Evolutionary conservation across 805 yeast genomes (phyloP).

Genomic region (Sugiyamaella qingdaonensis): DNA sequence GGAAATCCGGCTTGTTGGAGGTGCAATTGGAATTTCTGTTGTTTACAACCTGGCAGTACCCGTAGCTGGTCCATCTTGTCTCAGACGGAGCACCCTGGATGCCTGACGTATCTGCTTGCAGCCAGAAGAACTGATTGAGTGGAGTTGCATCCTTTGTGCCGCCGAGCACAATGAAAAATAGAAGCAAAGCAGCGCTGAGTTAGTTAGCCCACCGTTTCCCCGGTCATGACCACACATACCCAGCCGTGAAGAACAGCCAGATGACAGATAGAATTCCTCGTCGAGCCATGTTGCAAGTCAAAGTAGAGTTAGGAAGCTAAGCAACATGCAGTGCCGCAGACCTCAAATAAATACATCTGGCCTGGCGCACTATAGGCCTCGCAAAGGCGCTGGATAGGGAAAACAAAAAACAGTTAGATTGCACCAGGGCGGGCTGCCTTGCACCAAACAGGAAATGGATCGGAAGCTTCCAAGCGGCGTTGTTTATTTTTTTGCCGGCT

Average conservation of each 20-base stretch:
- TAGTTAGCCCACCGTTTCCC: background rate
- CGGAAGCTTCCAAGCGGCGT: background rate
- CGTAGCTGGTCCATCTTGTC: constrained; percentile 83
- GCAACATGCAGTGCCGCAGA: background rate
- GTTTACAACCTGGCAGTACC: constrained; percentile 46
- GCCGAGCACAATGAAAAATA: constrained; percentile 61
- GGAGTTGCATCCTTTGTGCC: constrained; percentile 56
- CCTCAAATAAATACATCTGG: background rate
- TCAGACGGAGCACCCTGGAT: constrained; percentile 41
- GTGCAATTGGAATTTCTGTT: constrained; percentile 50
- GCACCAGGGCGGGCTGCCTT: constrained; percentile 3
- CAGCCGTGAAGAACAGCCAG: constrained; percentile 36
- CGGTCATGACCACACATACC: constrained; percentile 28
- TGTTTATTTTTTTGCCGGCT: constrained; percentile 3
- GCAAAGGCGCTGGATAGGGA: background rate
- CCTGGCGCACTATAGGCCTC: background rate
- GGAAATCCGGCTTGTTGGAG: constrained; percentile 63
- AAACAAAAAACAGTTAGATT: constrained; percentile 5
- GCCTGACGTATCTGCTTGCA: constrained; percentile 64
- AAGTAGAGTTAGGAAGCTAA: background rate
- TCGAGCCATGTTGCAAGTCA: constrained; percentile 14
- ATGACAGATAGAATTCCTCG: constrained; percentile 29
- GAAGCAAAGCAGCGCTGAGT: constrained; percentile 44
- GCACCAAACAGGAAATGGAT: constrained; percentile 3
- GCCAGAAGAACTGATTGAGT: constrained; percentile 69